Evolutionary conservation across 129 eudicot species (phyloP).

Genomic region (Dittrichia graveolens): DNA sequence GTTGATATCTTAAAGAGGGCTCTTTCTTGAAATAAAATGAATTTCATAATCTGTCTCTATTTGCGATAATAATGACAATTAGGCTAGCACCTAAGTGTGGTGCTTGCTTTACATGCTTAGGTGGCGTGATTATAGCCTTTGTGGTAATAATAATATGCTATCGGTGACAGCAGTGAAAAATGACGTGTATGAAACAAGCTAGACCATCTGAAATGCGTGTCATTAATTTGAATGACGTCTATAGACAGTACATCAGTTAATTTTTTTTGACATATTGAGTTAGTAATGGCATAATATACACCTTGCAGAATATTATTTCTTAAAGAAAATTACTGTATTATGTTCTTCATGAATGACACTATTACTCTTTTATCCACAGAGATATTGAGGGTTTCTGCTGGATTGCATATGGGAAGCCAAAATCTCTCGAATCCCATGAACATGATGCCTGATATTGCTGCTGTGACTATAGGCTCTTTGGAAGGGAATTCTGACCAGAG

Average conservation of each 20-base stretch:
- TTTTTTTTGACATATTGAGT: not conserved
- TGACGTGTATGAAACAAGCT: not conserved
- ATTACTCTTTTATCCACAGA: slow-evolving; percentile 39
- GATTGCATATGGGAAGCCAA: slow-evolving; percentile 67
- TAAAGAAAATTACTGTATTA: not conserved
- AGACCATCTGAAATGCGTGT: slow-evolving; percentile 13
- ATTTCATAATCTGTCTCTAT: not conserved
- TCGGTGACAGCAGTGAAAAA: slow-evolving; percentile 9
- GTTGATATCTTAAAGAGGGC: not conserved
- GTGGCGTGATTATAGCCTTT: slow-evolving; percentile 15
- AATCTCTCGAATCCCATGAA: slow-evolving; percentile 47
- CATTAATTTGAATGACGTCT: slow-evolving; percentile 9
- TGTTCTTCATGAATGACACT: not conserved
- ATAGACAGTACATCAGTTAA: not conserved
- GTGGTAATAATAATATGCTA: slow-evolving; percentile 1
- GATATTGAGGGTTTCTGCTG: slow-evolving; percentile 54
- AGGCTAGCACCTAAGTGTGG: not conserved
- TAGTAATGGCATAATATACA: slow-evolving; percentile 1
- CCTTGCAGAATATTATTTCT: not conserved
- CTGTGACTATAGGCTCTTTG: slow-evolving; percentile 42
- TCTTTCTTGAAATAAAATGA: slow-evolving; percentile 11
- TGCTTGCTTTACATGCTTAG: not conserved
- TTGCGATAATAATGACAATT: not conserved
- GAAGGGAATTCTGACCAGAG: slow-evolving; percentile 47
- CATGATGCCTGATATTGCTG: slow-evolving; percentile 47